Conservation (phyloP, 2,329 filamentous ascomycete species). For the Lasiodiplodia sp. region DNA sequence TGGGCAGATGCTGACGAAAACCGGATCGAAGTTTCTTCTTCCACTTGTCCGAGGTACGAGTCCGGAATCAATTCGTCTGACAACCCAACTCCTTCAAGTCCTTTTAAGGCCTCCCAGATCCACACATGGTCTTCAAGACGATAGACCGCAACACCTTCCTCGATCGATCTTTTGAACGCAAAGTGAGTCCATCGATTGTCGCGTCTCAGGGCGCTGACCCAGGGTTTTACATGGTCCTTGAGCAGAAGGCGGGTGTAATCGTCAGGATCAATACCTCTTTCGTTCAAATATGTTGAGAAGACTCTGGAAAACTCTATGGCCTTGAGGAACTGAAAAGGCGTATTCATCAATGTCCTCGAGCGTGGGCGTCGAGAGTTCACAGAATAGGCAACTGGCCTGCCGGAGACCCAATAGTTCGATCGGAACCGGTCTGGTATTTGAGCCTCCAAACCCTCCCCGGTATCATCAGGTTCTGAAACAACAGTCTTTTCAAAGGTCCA, state of each 20-base stretch:
- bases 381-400: background rate
- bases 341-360: conserved; percentile 9
- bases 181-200: background rate
- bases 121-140: conserved; percentile 25
- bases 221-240: background rate
- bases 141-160: background rate
- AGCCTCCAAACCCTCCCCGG: too few relatives aligned
- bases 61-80: background rate
- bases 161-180: background rate
- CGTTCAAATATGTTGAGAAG: background rate
- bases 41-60: background rate
- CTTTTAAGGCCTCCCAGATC: conserved; percentile 20
- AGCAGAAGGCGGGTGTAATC: background rate
- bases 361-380: too few relatives aligned
- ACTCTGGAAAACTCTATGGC: conserved; percentile 4
- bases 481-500: too few relatives aligned
- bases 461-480: too few relatives aligned
- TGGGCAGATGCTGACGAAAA: background rate
- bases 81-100: background rate
- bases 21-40: background rate
- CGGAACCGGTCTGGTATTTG: background rate
- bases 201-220: background rate
- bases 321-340: conserved; percentile 30
- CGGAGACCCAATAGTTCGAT: background rate
- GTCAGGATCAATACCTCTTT: background rate